Base-by-base conservation (phyloP, 1,139 yeast genomes). In the Geotrichum siamense region DNA sequence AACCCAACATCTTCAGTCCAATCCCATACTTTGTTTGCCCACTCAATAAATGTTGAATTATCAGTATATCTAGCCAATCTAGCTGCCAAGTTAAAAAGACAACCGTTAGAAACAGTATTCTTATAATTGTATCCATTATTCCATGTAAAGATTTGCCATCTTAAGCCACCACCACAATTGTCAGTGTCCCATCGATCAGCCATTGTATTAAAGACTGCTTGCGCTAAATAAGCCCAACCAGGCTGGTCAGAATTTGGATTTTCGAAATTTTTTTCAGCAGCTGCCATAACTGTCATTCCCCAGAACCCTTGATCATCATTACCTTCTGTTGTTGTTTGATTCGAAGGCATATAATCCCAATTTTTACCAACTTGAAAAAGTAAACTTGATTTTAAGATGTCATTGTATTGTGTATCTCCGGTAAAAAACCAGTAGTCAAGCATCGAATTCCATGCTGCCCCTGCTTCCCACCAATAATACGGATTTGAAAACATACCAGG, bases 101-200 rank as follows among this genome's bases (percentile, higher is more conserved):
- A 84, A 13, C 96, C 96, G 60, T 87, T 89, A 16, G 94, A 78
- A 48, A 89, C 93, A 10, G 94, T 71, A 63, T 89, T 89, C 65
- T 89, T 89, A 62, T 89, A 89, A 63, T 84, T 83, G 62, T 87
- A 89, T 53, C 97, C 97, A 6, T 87, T 72, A 62, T 89, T 89
- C 94, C 95, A 89, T 50, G 82, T 76, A 69, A 85, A 89, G 60
- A 89, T 89, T 67, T 89, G 97, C 97, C 97, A 89, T 65, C 96
- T 75, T 50, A 89, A 71, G 1, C 97, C 97, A 48, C 97, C 97
- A 41, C 72, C 75, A 65, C 97, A 89, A 44, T 72, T 57, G 2
- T 60, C 69, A 8, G 62, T 55, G 59, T 89, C 96, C 97, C 97
- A 89, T 63, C 96, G 75, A 31, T 75, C 65, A 33, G 85, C 76